A percentile compares a stretch with the other conserved stretches of the same genome.
These are phyloP conservation scores for Ocimum tenuiflorum DNA, from an alignment of 257 asterid genomes.

Conservation along the genomic window DNA sequence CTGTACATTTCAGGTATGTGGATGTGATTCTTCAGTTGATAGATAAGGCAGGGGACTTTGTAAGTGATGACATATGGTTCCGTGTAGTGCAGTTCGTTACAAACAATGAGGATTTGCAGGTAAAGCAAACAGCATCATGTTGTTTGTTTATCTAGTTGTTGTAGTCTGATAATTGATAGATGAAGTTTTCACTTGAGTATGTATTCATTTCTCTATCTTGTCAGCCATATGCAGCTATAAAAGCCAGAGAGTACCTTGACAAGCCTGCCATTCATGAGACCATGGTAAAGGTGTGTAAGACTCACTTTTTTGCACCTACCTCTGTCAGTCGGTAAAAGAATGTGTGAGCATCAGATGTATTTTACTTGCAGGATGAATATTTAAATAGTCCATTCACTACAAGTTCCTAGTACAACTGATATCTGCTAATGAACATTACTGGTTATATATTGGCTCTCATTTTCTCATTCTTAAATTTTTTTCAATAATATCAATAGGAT, in stretches of 20 bases:
- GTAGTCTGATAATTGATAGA: slow-evolving; percentile 9
- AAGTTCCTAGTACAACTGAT: slow-evolving; percentile 7
- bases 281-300: slow-evolving; percentile 74
- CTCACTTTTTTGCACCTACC: not conserved
- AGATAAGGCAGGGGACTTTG: slow-evolving; percentile 98
- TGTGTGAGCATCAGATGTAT: not conserved
- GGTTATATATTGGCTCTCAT: not conserved
- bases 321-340: slow-evolving; percentile 1
- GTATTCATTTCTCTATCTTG: slow-evolving; percentile 16
- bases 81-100: slow-evolving; percentile 97
- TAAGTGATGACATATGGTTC: slow-evolving; percentile 97
- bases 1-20: slow-evolving; percentile 60
- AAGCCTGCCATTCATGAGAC: slow-evolving; percentile 95
- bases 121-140: slow-evolving; percentile 22
- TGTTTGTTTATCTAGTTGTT: slow-evolving; percentile 8
- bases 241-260: slow-evolving; percentile 87
- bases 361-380: slow-evolving; percentile 11
- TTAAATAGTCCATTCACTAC: not conserved
- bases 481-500: not conserved
- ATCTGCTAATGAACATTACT: not conserved
- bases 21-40: slow-evolving; percentile 96
- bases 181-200: slow-evolving; percentile 17
- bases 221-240: slow-evolving; percentile 88
- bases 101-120: slow-evolving; percentile 93
- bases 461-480: not conserved